phyloP scores from a whole-genome alignment of 169 alveolate species.

The Babesia ovis region DNA sequence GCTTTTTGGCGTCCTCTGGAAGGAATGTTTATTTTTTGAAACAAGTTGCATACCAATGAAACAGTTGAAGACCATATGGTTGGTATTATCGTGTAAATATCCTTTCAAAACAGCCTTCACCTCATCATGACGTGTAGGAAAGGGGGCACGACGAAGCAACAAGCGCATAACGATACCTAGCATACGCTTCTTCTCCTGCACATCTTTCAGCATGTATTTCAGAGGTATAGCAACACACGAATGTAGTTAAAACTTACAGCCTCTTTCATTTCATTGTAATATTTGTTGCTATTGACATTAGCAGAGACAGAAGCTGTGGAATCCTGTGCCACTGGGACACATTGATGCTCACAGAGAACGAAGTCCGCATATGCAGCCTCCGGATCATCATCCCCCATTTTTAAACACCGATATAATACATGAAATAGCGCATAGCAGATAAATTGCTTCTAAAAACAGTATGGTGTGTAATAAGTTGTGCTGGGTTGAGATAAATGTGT shows the following conservation, averaged over 20 bases:
- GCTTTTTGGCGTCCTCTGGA: conserved; percentile 50
- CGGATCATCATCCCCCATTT: conserved; percentile 11
- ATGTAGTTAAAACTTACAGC: not conserved
- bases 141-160: conserved; percentile 53
- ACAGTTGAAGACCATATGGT: conserved; percentile 13
- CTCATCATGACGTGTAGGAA: conserved; percentile 56
- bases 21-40: not conserved
- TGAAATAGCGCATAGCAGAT: not conserved
- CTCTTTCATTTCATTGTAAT: not conserved
- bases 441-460: not conserved
- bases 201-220: not conserved
- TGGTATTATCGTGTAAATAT: conserved; percentile 18
- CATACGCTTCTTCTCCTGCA: conserved; percentile 52
- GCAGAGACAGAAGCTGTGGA: not conserved
- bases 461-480: not conserved
- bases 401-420: not conserved
- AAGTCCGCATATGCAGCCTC: conserved; percentile 52
- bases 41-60: conserved; percentile 1
- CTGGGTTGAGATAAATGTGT: not conserved
- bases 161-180: conserved; percentile 33
- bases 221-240: not conserved
- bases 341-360: conserved; percentile 54
- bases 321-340: not conserved
- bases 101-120: conserved; percentile 38
- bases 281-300: not conserved